These are phyloP conservation scores for Phytophthora citricola DNA, from an alignment of 352 stramenopile genomes.

Conservation along the genomic window DNA sequence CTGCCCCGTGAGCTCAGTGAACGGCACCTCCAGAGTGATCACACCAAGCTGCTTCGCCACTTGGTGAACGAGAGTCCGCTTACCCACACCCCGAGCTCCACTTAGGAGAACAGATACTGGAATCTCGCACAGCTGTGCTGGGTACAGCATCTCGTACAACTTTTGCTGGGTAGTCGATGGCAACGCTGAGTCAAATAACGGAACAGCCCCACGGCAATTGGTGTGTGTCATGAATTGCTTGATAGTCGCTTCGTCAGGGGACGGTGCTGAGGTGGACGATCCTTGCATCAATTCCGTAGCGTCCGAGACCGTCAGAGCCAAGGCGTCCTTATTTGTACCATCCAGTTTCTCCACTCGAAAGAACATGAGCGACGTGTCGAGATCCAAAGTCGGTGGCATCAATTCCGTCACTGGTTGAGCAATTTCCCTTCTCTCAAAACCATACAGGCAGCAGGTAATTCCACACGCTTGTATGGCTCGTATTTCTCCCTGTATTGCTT, in stretches of 20 bases:
- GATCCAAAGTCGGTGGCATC: slow-evolving; percentile 53
- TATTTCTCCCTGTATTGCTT: slow-evolving; percentile 32
- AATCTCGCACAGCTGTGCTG: slow-evolving; percentile 68
- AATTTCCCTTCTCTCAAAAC: slow-evolving; percentile 17
- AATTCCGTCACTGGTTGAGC: slow-evolving; percentile 26
- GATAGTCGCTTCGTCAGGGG: slow-evolving; percentile 62
- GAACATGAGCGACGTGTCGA: slow-evolving; percentile 79
- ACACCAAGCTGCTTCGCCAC: slow-evolving; percentile 74
- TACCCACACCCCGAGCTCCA: slow-evolving; percentile 72
- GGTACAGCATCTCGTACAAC: slow-evolving; percentile 74
- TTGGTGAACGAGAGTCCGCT: slow-evolving; percentile 74
- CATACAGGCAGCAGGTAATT: slow-evolving; percentile 49
- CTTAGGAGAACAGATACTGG: slow-evolving; percentile 77
- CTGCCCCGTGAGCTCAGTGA: slow-evolving; percentile 74
- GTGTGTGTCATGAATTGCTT: slow-evolving; percentile 56
- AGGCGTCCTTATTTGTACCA: slow-evolving; percentile 21
- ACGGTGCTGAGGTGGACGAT: slow-evolving; percentile 50
- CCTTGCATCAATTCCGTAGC: slow-evolving; percentile 76
- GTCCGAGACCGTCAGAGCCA: slow-evolving; percentile 65
- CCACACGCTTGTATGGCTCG: slow-evolving; percentile 49
- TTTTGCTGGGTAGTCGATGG: slow-evolving; percentile 47
- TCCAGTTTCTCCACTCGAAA: slow-evolving; percentile 75
- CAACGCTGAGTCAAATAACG: slow-evolving; percentile 34
- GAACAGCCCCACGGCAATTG: slow-evolving; percentile 8
- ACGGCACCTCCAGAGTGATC: slow-evolving; percentile 74